Evolutionary conservation across 164 flowering plant genomes (phyloP).

Genomic region (Taxillus chinensis): DNA sequence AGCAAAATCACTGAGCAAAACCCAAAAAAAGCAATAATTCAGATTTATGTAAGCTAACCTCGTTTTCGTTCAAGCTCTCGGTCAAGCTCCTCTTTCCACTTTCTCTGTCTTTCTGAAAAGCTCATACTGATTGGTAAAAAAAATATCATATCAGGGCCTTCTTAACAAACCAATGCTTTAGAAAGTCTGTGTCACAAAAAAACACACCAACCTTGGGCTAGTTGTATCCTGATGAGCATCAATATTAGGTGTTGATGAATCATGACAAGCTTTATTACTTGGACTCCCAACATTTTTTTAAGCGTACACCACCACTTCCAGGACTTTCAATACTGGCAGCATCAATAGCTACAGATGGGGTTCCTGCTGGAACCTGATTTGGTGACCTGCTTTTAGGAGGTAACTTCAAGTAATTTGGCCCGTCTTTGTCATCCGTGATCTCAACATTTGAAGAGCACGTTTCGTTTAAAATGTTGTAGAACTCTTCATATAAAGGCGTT

Average conservation of each 20-base stretch:
- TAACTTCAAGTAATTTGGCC: constrained; percentile 26
- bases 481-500: constrained; percentile 45
- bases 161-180: not conserved
- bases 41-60: constrained; percentile 17
- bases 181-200: not conserved
- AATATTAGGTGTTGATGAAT: constrained; percentile 13
- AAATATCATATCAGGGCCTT: not conserved
- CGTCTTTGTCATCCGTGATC: constrained; percentile 16
- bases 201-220: constrained; percentile 26
- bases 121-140: constrained; percentile 12
- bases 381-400: constrained; percentile 46
- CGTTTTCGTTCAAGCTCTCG: constrained; percentile 44
- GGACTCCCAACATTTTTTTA: constrained; percentile 16
- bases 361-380: constrained; percentile 17
- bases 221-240: constrained; percentile 21
- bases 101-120: constrained; percentile 33
- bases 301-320: constrained; percentile 20
- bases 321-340: constrained; percentile 23
- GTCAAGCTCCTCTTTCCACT: constrained; percentile 52
- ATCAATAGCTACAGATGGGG: constrained; percentile 19
- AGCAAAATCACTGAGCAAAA: too few species aligned
- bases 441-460: constrained; percentile 20
- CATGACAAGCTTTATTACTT: constrained; percentile 19
- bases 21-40: too few species aligned
- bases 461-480: constrained; percentile 34